phyloP scores from a whole-genome alignment of 768 basidiomycete species.

The Plicaturopsis crispa region DNA sequence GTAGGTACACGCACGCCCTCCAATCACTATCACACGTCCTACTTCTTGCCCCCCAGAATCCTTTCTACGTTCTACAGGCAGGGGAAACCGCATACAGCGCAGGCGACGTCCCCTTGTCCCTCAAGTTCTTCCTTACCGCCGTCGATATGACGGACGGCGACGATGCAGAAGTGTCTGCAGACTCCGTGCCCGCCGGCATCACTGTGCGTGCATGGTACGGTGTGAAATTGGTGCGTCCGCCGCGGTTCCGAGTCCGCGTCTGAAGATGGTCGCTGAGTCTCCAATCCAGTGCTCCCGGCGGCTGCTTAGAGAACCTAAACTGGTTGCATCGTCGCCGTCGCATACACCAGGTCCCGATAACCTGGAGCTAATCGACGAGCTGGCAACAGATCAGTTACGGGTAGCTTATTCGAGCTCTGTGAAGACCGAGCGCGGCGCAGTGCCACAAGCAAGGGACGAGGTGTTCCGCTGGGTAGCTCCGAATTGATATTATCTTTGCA shows the following conservation, averaged over 20 bases:
- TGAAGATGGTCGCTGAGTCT: slow-evolving; percentile 1
- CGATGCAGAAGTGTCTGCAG: slow-evolving; percentile 36
- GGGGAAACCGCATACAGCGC: slow-evolving; percentile 86
- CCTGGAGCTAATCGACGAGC: slow-evolving; percentile 53
- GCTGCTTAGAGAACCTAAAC: slow-evolving; percentile 33
- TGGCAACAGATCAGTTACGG: slow-evolving; percentile 66
- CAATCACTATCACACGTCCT: slow-evolving; percentile 77
- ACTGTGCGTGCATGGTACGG: slow-evolving; percentile 77
- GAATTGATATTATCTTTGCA: slow-evolving; percentile 8
- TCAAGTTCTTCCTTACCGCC: slow-evolving; percentile 73
- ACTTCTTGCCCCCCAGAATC: slow-evolving; percentile 79
- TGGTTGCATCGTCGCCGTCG: slow-evolving; percentile 41
- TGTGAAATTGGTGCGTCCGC: slow-evolving; percentile 60
- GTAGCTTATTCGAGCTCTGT: slow-evolving; percentile 48
- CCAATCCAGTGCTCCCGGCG: slow-evolving; percentile 49
- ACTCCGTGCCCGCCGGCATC: slow-evolving; percentile 42
- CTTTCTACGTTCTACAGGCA: slow-evolving; percentile 74
- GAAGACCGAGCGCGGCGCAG: slow-evolving; percentile 18
- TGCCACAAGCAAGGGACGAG: slow-evolving; percentile 32
- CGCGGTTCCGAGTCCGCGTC: no score
- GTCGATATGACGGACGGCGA: slow-evolving; percentile 72
- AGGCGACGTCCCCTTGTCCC: slow-evolving; percentile 64
- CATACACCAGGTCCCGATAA: slow-evolving; percentile 51
- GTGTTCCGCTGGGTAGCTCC: slow-evolving; percentile 37
- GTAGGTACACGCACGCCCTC: slow-evolving; percentile 65